Percentiles rank a stretch among this genome's conserved stretches.
Conservation (phyloP, 108 stramenopile species). For the Nannochloropsis granulata region DNA sequence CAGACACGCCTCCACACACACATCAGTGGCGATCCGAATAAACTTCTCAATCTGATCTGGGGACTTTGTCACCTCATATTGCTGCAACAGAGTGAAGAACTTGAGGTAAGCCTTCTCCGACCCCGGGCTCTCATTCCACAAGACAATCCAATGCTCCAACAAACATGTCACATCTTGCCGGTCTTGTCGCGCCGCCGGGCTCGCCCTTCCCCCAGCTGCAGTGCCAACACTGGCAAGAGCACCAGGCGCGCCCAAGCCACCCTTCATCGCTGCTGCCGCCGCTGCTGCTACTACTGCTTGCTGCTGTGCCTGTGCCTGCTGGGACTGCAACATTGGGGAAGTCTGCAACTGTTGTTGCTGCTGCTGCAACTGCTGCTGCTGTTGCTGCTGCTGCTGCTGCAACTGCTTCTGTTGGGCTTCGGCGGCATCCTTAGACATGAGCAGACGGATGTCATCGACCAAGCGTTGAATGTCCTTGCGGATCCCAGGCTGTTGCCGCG, state of each 20-base stretch:
- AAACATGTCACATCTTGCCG: slow-evolving; percentile 67
- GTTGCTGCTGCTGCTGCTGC: neutral
- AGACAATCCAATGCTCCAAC: slow-evolving; percentile 86
- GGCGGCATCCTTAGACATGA: neutral
- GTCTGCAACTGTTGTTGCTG: neutral
- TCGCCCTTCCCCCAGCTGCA: neutral
- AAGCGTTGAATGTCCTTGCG: slow-evolving; percentile 6
- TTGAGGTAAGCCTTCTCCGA: slow-evolving; percentile 73
- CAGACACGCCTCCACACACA: slow-evolving; percentile 55
- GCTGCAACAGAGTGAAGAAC: slow-evolving; percentile 68
- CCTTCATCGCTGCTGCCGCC: neutral
- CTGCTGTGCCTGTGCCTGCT: neutral
- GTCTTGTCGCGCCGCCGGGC: neutral
- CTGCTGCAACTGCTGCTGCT: neutral
- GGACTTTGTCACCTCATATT: slow-evolving; percentile 68
- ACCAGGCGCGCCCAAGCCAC: neutral
- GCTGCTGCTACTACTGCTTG: neutral
- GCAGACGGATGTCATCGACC: neutral
- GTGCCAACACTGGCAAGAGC: neutral
- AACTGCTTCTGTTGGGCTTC: slow-evolving; percentile 14
- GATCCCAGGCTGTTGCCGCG: slow-evolving; percentile 15
- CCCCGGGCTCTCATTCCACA: slow-evolving; percentile 55
- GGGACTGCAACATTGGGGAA: neutral
- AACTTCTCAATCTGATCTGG: slow-evolving; percentile 81
- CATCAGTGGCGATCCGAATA: slow-evolving; percentile 65